Evolutionary conservation across 2,329 filamentous ascomycete genomes (phyloP).

Genomic region (Aspergillus glaucus): DNA sequence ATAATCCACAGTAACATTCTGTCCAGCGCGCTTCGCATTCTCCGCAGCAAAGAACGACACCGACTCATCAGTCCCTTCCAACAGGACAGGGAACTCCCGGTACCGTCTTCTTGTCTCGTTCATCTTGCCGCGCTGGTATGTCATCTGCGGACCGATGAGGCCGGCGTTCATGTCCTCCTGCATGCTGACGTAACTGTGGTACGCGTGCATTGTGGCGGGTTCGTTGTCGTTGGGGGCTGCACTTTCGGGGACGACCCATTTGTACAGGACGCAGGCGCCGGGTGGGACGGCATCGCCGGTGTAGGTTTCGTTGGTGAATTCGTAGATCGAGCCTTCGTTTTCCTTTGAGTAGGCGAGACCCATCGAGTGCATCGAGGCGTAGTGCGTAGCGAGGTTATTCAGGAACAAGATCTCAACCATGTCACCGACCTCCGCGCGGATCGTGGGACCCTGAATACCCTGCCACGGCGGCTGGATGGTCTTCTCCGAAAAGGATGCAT

Average conservation of each 20-base stretch:
- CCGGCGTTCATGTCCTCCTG: slow-evolving; percentile 12
- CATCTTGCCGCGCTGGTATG: slow-evolving; percentile 21
- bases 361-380: slow-evolving; percentile 3
- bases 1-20: not conserved
- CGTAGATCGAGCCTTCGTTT: not conserved
- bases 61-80: slow-evolving; percentile 18
- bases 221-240: slow-evolving; percentile 7
- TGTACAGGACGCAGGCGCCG: slow-evolving; percentile 1
- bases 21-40: not conserved
- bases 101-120: slow-evolving; percentile 17
- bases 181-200: slow-evolving; percentile 23
- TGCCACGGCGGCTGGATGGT: slow-evolving; percentile 20
- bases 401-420: slow-evolving; percentile 3
- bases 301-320: not conserved
- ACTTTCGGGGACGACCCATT: slow-evolving; percentile 1
- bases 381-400: not conserved
- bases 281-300: slow-evolving; percentile 1
- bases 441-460: slow-evolving; percentile 3
- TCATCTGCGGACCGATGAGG: slow-evolving; percentile 18
- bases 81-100: slow-evolving; percentile 21
- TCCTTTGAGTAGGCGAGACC: slow-evolving; percentile 1
- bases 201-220: slow-evolving; percentile 12
- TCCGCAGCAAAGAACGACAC: slow-evolving; percentile 17
- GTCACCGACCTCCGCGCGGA: slow-evolving; percentile 2
- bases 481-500: slow-evolving; percentile 14